Conservation (phyloP, 768 basidiomycete species). For the Leccinum barrowsii region DNA sequence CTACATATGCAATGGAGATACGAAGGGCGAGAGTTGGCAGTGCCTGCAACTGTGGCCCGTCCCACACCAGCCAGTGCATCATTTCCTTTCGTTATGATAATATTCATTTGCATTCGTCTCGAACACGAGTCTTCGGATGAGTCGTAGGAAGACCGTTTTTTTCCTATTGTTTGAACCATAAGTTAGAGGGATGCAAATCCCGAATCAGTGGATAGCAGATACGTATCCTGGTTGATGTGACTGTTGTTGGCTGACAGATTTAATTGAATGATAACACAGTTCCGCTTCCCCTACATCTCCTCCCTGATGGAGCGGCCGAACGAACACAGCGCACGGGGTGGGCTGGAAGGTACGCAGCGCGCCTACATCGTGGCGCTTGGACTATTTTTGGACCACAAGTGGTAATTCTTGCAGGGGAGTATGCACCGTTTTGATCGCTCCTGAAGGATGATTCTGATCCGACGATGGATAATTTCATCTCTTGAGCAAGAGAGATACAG, state of each 20-base stretch:
- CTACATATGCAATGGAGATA: not conserved
- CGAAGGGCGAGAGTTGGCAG: too few species aligned
- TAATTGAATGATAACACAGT: not conserved
- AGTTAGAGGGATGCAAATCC: not conserved
- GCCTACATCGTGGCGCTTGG: too few species aligned
- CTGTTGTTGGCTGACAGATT: not conserved
- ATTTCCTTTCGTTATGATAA: not conserved
- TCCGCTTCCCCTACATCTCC: not conserved
- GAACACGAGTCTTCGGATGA: not conserved
- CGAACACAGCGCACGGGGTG: too few species aligned
- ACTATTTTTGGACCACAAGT: too few species aligned
- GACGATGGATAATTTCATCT: not conserved
- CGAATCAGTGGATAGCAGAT: not conserved
- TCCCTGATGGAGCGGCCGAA: too few species aligned
- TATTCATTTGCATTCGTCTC: not conserved
- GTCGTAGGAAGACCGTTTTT: not conserved
- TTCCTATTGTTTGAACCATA: not conserved
- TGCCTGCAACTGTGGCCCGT: too few species aligned
- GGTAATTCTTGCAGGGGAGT: too few species aligned
- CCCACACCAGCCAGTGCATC: too few species aligned
- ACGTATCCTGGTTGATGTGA: not conserved
- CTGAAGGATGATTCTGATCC: not conserved
- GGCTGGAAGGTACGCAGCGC: too few species aligned
- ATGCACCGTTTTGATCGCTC: too few species aligned
- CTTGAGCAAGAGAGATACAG: too few species aligned